A percentile compares a stretch with the other conserved stretches of the same genome.
phyloP scores from a whole-genome alignment of 495 filamentous ascomycete species.

The Mycothermus thermophilus region DNA sequence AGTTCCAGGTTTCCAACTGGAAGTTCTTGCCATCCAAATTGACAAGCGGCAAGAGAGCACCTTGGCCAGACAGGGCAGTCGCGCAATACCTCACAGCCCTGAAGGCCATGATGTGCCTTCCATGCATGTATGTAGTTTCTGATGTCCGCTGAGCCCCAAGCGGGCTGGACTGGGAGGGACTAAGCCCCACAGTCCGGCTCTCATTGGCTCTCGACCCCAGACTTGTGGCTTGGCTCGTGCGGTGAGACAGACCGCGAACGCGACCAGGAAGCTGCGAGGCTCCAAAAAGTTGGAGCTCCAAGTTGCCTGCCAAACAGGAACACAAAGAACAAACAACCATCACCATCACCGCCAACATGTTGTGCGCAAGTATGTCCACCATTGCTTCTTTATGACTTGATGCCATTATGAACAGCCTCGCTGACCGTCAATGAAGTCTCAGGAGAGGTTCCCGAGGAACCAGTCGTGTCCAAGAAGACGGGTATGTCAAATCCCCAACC shows the following conservation, averaged over 20 bases:
- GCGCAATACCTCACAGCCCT: too few relatives aligned
- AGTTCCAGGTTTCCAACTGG: too few relatives aligned
- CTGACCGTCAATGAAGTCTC: slow-evolving; percentile 51
- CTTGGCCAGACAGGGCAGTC: too few relatives aligned
- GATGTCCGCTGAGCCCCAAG: too few relatives aligned
- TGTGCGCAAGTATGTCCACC: slow-evolving; percentile 51
- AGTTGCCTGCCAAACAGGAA: slow-evolving; percentile 1
- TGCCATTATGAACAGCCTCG: background rate
- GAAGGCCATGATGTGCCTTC: too few relatives aligned
- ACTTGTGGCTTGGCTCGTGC: slow-evolving; percentile 6
- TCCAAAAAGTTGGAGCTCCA: slow-evolving; percentile 16
- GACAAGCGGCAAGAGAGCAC: too few relatives aligned
- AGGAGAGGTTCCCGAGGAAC: slow-evolving; percentile 88
- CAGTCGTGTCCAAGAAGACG: slow-evolving; percentile 87
- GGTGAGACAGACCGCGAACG: background rate
- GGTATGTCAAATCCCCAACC: slow-evolving; percentile 41
- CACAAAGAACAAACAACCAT: background rate
- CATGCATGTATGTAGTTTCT: too few relatives aligned
- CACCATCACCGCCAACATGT: slow-evolving; percentile 30
- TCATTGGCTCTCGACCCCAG: too few relatives aligned
- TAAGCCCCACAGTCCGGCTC: too few relatives aligned
- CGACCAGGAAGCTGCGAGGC: slow-evolving; percentile 1
- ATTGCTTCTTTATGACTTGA: too few relatives aligned
- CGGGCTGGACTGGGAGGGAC: too few relatives aligned
- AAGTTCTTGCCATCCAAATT: too few relatives aligned